phyloP scores from a whole-genome alignment of 106 monocot genomes.

The Acanthochlamys bracteata region DNA sequence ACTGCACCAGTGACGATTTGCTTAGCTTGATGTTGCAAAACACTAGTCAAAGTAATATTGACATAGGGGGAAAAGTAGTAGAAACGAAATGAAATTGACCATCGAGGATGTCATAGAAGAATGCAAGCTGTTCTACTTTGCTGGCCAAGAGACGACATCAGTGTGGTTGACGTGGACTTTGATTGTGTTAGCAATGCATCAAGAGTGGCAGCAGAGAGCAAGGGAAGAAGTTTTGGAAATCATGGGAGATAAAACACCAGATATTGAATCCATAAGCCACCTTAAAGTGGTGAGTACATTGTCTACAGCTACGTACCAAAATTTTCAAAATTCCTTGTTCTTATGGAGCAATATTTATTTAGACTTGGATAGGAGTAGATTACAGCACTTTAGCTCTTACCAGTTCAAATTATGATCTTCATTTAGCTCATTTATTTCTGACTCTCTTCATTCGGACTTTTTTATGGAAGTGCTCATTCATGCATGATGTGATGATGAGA shows the following conservation, averaged over 20 bases:
- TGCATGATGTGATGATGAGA: not conserved
- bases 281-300: slow-evolving; percentile 16
- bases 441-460: not conserved
- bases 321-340: not conserved
- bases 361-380: not conserved
- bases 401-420: too few species aligned
- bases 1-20: slow-evolving; percentile 13
- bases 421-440: too few species aligned
- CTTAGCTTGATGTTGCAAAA: slow-evolving; percentile 27
- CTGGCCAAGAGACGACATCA: slow-evolving; percentile 36
- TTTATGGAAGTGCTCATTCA: not conserved
- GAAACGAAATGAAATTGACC: not conserved
- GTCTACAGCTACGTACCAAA: not conserved
- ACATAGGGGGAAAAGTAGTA: not conserved
- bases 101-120: slow-evolving; percentile 30
- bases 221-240: slow-evolving; percentile 21
- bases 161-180: slow-evolving; percentile 32
- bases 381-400: not conserved
- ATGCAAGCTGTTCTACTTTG: slow-evolving; percentile 45
- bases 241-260: slow-evolving; percentile 19
- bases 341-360: not conserved
- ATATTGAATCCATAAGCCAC: slow-evolving; percentile 15
- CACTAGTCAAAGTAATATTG: too few species aligned
- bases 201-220: slow-evolving; percentile 27
- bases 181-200: slow-evolving; percentile 29